Evolutionary conservation across 179 eudicot genomes (phyloP).

Genomic region (Sideroxylon spinosum): DNA sequence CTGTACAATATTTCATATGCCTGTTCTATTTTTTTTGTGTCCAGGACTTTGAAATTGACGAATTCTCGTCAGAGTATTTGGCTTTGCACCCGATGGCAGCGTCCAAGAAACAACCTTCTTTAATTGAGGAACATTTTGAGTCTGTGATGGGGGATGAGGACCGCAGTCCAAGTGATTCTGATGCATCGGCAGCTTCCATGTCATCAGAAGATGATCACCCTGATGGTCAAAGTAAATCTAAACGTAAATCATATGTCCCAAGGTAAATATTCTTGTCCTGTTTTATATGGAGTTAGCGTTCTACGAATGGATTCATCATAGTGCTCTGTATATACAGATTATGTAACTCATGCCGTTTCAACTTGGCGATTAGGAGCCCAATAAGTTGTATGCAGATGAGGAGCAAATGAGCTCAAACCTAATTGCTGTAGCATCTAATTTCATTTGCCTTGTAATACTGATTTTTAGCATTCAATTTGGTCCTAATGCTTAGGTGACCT

Average conservation of each 20-base stretch:
- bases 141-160: constrained; percentile 43
- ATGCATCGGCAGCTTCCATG: constrained; percentile 38
- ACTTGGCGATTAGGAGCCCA: no score
- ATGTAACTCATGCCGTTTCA: neutral
- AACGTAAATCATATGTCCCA: constrained; percentile 42
- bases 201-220: constrained; percentile 54
- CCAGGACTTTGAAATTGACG: constrained; percentile 75
- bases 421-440: neutral
- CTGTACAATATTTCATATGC: neutral
- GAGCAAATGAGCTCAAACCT: neutral
- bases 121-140: constrained; percentile 84
- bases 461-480: no score
- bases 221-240: constrained; percentile 21
- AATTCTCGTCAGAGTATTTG: constrained; percentile 50
- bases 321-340: neutral
- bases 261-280: constrained; percentile 32
- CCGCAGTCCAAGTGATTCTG: constrained; percentile 38
- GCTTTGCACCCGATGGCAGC: constrained; percentile 62
- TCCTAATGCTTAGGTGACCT: no score
- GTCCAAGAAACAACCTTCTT: constrained; percentile 38
- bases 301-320: neutral
- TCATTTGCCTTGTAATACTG: neutral
- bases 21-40: constrained; percentile 3
- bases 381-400: neutral
- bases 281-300: neutral